These are phyloP conservation scores for Fusarium sp. DNA, from an alignment of 2,329 filamentous ascomycete genomes.

Conservation along the genomic window DNA sequence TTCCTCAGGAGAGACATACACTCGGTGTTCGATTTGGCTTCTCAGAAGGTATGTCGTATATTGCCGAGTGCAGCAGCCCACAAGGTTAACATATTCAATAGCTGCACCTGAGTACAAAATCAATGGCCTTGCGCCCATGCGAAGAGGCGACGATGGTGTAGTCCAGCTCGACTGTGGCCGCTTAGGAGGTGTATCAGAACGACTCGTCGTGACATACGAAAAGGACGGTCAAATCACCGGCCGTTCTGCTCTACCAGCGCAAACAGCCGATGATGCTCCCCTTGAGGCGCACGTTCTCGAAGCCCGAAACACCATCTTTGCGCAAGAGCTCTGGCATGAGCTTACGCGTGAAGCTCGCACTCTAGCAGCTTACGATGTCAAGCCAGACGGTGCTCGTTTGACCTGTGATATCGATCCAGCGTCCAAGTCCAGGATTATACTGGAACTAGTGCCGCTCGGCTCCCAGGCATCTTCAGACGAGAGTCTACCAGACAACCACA, in stretches of 20 bases:
- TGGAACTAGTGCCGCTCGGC: conserved; percentile 75
- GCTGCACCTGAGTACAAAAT: conserved; percentile 69
- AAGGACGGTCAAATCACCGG: conserved; percentile 69
- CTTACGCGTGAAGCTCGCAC: conserved; percentile 82
- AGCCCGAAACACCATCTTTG: conserved; percentile 81
- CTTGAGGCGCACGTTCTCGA: conserved; percentile 77
- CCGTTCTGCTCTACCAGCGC: conserved; percentile 61
- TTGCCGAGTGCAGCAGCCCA: neutral
- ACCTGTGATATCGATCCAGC: conserved; percentile 64
- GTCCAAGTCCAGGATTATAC: conserved; percentile 63
- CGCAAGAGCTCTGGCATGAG: conserved; percentile 91
- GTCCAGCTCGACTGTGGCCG: conserved; percentile 76
- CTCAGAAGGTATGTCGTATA: conserved; percentile 69
- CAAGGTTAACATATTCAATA: conserved; percentile 41
- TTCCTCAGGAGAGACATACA: conserved; percentile 77
- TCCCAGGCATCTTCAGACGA: conserved; percentile 48
- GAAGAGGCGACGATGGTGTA: conserved; percentile 77
- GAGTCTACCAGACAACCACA: conserved; percentile 55
- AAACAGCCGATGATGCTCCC: conserved; percentile 62
- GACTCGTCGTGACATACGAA: conserved; percentile 75
- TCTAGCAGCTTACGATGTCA: conserved; percentile 76
- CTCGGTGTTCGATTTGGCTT: conserved; percentile 92
- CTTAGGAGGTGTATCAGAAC: conserved; percentile 63
- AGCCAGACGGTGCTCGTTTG: conserved; percentile 68
- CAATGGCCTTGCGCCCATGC: conserved; percentile 83